Evolutionary conservation across 1,139 yeast species (phyloP), one percentile per base, ranked within the genome.

Genomic region (Pichia sp.): DNA sequence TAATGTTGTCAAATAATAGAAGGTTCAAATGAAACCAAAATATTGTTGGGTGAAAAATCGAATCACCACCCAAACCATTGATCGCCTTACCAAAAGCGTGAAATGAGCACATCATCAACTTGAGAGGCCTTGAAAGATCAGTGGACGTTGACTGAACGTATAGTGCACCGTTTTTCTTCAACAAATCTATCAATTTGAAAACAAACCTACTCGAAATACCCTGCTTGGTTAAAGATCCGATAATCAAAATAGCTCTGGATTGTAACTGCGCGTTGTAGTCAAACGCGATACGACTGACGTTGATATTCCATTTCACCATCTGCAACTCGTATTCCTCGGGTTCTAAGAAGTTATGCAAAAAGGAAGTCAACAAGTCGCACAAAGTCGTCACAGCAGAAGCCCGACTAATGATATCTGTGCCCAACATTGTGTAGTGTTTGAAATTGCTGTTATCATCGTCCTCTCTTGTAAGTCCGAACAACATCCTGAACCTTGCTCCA

Each of bases 381-480:
- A 85, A 73, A 16, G 76, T 69, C 50, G 85, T 90, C 55, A 86
- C 71, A 29, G 78, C 71, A 43, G 66, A 67, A 28, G 74, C 71
- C 44, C 79, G 77, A 37, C 65, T 64, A 0, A 73, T 68, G 47
- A 60, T 47, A 9, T 60, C 63, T 16, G 53, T 41, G 3, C 60
- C 62, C 4, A 48, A 26, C 5, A 46, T n/a, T 29, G 37, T 47
- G 9, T 31, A 10, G 9, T 8, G 33, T 29, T 40, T 32, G 3
- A 32, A n/a, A 10, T 33, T 37, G 33, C 27, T 29, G 5, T 31
- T 26, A 27, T 37, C 43, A 44, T 43, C 65, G 39, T 66, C 69
- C 37, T 82, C 90, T 54, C 87, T 78, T n/a, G 81, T 79, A 50
- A 85, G 68, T 0, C 95, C 95, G 65, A 85, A 85, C 49, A 85